Base-by-base conservation (phyloP, 768 basidiomycete genomes). In the Pleurotus citrinopileatus region DNA sequence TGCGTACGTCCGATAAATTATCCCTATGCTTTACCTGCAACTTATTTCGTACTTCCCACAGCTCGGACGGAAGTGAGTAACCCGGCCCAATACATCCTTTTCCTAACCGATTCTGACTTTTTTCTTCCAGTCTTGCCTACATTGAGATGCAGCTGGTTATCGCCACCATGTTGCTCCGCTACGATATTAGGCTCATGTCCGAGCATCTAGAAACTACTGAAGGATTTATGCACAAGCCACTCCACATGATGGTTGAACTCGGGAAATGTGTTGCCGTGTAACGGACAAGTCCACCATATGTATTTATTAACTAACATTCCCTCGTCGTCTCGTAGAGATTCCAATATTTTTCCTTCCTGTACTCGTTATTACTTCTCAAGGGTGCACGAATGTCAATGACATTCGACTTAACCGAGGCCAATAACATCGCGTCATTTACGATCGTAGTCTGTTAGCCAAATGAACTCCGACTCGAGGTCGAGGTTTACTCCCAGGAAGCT, bases 211-310 rank as follows among this genome's bases (percentile, higher is more conserved):
- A 63, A 40, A 68, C 61, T 2, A 63, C 54, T 2, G 66, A 68
- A 55, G 65, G 65, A 10, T 68, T 68, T 47, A 64, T 65, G 61
- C 66, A 66, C 55, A 66, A 65, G 44, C 66, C 66, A 12, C 37
- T 62, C 25, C 52, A 59, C 9, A 54, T 64, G 58, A 59, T 59
- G 59, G 57, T 60, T 3, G 58, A 58, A 36, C 38, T 61, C 25
- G 57, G 38, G 22, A 40, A 19, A 19, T 7, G 38, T 9, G 38
- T 1, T 7, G 38, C 10, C 19, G 17, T 19, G 38, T 40, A 40
- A 40, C 10, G 17, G 22, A 55, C 42, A 27, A 50, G 55, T 25
- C 15, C 22, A 17, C 13, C 29, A 32, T 6, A 6, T 6, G 29
- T 32, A 32, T 32, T 32, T 32, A 32, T 32, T 32, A 32, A 6